Evolutionary conservation across 306 rosid genomes (phyloP).

Genomic region (Chamaecrista fasciculata): DNA sequence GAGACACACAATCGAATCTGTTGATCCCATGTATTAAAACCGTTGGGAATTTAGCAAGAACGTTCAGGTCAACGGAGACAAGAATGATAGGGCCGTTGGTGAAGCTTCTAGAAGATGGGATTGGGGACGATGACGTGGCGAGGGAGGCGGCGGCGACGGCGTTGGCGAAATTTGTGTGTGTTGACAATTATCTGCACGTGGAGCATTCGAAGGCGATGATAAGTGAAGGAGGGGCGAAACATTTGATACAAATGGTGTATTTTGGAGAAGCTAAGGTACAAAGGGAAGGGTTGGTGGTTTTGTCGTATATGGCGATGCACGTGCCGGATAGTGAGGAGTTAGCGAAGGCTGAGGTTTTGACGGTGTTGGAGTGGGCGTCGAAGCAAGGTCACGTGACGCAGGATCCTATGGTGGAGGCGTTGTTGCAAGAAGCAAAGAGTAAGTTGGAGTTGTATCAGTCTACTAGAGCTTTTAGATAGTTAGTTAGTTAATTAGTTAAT

Average conservation of each 20-base stretch:
- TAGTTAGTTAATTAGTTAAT: too few relatives aligned
- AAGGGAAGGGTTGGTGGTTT: slow-evolving; percentile 48
- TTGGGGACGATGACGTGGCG: slow-evolving; percentile 56
- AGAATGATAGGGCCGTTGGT: slow-evolving; percentile 71
- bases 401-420: slow-evolving; percentile 47
- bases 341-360: slow-evolving; percentile 63
- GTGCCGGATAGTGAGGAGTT: slow-evolving; percentile 85
- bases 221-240: slow-evolving; percentile 60
- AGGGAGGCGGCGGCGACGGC: slow-evolving; percentile 68
- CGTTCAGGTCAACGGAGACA: slow-evolving; percentile 72
- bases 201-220: slow-evolving; percentile 74
- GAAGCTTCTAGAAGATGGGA: slow-evolving; percentile 70
- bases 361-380: slow-evolving; percentile 74
- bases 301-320: slow-evolving; percentile 64
- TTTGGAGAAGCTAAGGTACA: slow-evolving; percentile 70
- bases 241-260: slow-evolving; percentile 70
- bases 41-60: slow-evolving; percentile 76
- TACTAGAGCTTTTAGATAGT: slow-evolving; percentile 73
- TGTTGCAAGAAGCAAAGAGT: slow-evolving; percentile 65
- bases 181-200: slow-evolving; percentile 59
- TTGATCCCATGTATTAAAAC: slow-evolving; percentile 68
- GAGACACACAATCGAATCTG: slow-evolving; percentile 45
- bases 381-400: slow-evolving; percentile 61
- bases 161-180: slow-evolving; percentile 63
- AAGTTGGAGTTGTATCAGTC: slow-evolving; percentile 79